A percentile compares a stretch with the other conserved stretches of the same genome.
These are phyloP conservation scores for Crithidia expoeki DNA, from an alignment of 208 protist species.

Conservation along the genomic window DNA sequence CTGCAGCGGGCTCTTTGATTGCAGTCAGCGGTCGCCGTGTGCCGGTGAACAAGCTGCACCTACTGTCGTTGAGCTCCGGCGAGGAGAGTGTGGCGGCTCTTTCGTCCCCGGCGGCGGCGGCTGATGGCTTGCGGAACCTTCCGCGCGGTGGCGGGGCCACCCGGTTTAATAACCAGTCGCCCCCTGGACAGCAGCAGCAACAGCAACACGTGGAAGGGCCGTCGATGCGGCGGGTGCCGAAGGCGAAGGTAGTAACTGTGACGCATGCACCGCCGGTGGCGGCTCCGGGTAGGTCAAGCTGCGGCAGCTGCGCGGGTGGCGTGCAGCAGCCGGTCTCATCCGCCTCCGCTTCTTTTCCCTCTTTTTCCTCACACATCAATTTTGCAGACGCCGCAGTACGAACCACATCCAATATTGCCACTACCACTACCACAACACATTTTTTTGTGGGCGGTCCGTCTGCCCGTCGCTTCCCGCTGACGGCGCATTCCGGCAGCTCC, in stretches of 20 bases:
- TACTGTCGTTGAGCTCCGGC: constrained; percentile 39
- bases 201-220: constrained; percentile 37
- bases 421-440: constrained; percentile 2
- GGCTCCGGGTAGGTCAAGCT: background rate
- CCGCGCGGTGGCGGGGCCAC: background rate
- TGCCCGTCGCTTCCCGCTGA: constrained; percentile 22
- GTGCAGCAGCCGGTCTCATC: background rate
- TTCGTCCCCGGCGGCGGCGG: background rate
- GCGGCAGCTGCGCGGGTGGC: background rate
- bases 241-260: constrained; percentile 25
- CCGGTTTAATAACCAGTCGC: background rate
- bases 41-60: constrained; percentile 75
- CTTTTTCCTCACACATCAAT: constrained; percentile 3
- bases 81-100: constrained; percentile 14
- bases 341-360: background rate
- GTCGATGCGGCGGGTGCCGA: constrained; percentile 51
- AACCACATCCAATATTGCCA: background rate
- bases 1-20: constrained; percentile 55
- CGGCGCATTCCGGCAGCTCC: background rate
- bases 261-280: constrained; percentile 12
- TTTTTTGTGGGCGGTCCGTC: constrained; percentile 24
- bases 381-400: background rate
- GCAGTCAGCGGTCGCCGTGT: constrained; percentile 80
- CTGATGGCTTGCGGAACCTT: background rate
- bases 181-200: constrained; percentile 8